These are phyloP conservation scores for Oryza officinalis DNA, from an alignment of 176 grass and related monocot species.

Conservation along the genomic window DNA sequence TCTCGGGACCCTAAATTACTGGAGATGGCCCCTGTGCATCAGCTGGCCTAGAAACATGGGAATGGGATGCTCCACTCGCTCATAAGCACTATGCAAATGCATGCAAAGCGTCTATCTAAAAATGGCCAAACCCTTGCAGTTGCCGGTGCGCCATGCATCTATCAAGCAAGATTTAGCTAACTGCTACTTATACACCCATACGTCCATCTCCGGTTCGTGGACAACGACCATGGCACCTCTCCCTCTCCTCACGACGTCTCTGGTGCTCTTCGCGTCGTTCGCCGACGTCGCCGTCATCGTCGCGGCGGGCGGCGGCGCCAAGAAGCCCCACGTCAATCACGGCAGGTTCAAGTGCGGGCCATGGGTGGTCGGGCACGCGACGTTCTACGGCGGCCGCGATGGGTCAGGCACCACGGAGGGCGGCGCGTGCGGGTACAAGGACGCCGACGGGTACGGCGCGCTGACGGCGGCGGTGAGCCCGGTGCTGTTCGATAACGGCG, in stretches of 20 bases:
- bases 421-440: slow-evolving; percentile 72
- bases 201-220: slow-evolving; percentile 12
- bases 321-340: slow-evolving; percentile 46
- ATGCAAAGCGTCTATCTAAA: not conserved
- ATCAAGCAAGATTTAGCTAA: not conserved
- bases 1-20: too few species aligned
- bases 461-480: slow-evolving; percentile 77
- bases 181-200: too few species aligned
- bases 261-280: not conserved
- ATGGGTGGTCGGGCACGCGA: slow-evolving; percentile 62
- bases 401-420: slow-evolving; percentile 47
- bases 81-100: too few species aligned
- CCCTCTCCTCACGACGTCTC: not conserved
- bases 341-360: slow-evolving; percentile 46
- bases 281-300: not conserved
- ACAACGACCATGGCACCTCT: not conserved
- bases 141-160: not conserved
- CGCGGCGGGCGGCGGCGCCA: not conserved
- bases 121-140: not conserved
- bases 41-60: too few species aligned
- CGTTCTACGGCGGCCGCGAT: slow-evolving; percentile 71
- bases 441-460: slow-evolving; percentile 68
- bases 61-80: not conserved
- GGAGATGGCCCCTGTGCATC: too few species aligned
- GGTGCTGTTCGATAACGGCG: slow-evolving; percentile 52